phyloP scores from a whole-genome alignment of 768 basidiomycete genomes.

The Butyriboletus loyo region DNA sequence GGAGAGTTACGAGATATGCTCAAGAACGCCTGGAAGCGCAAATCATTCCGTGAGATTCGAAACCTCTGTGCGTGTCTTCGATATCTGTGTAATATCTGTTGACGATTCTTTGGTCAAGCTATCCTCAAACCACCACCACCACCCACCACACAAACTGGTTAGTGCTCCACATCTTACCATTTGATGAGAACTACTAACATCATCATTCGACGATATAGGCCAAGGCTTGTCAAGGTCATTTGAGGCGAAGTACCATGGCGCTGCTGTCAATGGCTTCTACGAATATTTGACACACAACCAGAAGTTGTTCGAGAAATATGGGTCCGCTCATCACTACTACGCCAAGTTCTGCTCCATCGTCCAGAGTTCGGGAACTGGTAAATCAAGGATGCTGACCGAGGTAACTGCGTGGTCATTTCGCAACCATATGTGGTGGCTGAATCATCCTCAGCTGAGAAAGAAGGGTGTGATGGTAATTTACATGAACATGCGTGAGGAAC shows the following conservation, averaged over 20 bases:
- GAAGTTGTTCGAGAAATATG: conserved; percentile 2
- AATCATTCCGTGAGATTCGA: conserved; percentile 3
- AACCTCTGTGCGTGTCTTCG: background rate
- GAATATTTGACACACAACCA: conserved; percentile 17
- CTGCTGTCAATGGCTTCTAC: conserved; percentile 14
- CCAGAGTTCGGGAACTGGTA: conserved; percentile 14
- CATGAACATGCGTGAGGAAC: conserved; percentile 7
- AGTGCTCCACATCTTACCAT: too few relatives aligned
- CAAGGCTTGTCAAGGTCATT: background rate
- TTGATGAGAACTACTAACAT: background rate
- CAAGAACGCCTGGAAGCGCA: background rate
- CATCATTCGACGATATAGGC: too few relatives aligned
- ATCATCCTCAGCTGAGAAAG: background rate
- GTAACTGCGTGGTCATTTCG: background rate
- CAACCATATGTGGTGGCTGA: background rate
- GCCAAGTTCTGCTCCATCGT: background rate
- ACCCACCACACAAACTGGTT: too few relatives aligned
- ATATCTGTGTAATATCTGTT: background rate
- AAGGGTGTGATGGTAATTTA: conserved; percentile 11
- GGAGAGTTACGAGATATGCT: background rate
- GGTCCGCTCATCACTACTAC: background rate
- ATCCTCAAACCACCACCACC: background rate
- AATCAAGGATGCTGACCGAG: conserved; percentile 12
- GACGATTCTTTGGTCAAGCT: background rate
- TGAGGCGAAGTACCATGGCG: background rate